phyloP scores from a whole-genome alignment of 345 rosid genomes.

The Hypericum perforatum region DNA sequence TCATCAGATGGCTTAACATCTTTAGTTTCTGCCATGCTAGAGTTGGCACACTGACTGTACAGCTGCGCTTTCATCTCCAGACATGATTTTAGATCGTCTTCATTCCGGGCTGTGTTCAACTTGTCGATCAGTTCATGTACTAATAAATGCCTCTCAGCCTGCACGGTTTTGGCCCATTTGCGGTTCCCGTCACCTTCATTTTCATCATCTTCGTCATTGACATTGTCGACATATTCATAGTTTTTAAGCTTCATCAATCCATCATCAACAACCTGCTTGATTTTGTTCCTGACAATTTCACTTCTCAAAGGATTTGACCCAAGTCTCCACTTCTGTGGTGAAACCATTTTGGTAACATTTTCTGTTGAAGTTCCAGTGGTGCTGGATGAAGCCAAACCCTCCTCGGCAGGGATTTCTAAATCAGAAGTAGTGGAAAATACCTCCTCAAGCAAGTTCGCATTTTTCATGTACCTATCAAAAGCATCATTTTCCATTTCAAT shows the following conservation, averaged over 20 bases:
- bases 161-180: constrained; percentile 23
- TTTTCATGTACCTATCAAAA: constrained; percentile 72
- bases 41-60: constrained; percentile 5
- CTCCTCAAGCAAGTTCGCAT: constrained; percentile 67
- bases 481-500: constrained; percentile 75
- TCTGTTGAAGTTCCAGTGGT: constrained; percentile 18
- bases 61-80: constrained; percentile 52
- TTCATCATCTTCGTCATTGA: constrained; percentile 19
- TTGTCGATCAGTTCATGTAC: constrained; percentile 53
- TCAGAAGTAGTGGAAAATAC: constrained; percentile 44
- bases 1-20: constrained; percentile 12
- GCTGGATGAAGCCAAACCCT: constrained; percentile 14
- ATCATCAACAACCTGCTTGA: constrained; percentile 40
- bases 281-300: constrained; percentile 46
- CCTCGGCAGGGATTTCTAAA: constrained; percentile 24
- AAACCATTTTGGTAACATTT: constrained; percentile 16
- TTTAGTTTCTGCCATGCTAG: constrained; percentile 17
- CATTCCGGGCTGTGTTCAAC: constrained; percentile 67
- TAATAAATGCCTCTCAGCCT: constrained; percentile 42
- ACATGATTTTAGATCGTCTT: constrained; percentile 70
- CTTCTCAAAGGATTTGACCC: constrained; percentile 38
- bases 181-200: constrained; percentile 21
- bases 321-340: constrained; percentile 40
- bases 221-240: constrained; percentile 14
- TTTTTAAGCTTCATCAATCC: constrained; percentile 52